A percentile compares a stretch with the other conserved stretches of the same genome.
These are phyloP conservation scores for Pyrenochaeta sp. DNA, from an alignment of 2,329 filamentous ascomycete species.

Conservation along the genomic window DNA sequence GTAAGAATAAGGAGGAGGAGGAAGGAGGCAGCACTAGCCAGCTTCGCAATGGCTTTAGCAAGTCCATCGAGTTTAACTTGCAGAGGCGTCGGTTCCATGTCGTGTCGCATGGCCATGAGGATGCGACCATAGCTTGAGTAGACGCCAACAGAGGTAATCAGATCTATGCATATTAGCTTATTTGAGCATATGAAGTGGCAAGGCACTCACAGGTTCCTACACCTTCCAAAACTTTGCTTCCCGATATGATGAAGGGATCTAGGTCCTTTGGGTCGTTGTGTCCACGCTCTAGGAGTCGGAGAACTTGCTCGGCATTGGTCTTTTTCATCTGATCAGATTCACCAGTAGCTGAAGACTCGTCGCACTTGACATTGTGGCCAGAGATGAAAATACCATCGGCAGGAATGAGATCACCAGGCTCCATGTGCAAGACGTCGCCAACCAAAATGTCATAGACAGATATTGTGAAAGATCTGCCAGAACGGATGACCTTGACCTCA, in stretches of 20 bases:
- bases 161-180: slow-evolving; percentile 20
- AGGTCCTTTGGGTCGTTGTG: slow-evolving; percentile 69
- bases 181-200: not conserved
- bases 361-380: slow-evolving; percentile 71
- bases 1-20: slow-evolving; percentile 69
- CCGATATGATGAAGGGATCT: slow-evolving; percentile 88
- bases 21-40: slow-evolving; percentile 78
- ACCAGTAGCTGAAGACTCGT: slow-evolving; percentile 75
- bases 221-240: slow-evolving; percentile 78
- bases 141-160: slow-evolving; percentile 78
- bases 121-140: slow-evolving; percentile 79
- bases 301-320: slow-evolving; percentile 70
- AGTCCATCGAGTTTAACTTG: slow-evolving; percentile 79
- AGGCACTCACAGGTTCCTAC: slow-evolving; percentile 69
- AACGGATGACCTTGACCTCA: slow-evolving; percentile 76
- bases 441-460: slow-evolving; percentile 72
- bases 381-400: slow-evolving; percentile 74
- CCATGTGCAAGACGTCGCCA: slow-evolving; percentile 73
- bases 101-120: slow-evolving; percentile 78
- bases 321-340: slow-evolving; percentile 77
- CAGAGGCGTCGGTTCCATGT: slow-evolving; percentile 78
- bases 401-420: slow-evolving; percentile 73
- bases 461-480: slow-evolving; percentile 71
- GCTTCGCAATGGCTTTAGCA: slow-evolving; percentile 80
- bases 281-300: slow-evolving; percentile 66